Evolutionary conservation across 2,329 filamentous ascomycete species (phyloP).

Genomic region (Dothistroma pini): DNA sequence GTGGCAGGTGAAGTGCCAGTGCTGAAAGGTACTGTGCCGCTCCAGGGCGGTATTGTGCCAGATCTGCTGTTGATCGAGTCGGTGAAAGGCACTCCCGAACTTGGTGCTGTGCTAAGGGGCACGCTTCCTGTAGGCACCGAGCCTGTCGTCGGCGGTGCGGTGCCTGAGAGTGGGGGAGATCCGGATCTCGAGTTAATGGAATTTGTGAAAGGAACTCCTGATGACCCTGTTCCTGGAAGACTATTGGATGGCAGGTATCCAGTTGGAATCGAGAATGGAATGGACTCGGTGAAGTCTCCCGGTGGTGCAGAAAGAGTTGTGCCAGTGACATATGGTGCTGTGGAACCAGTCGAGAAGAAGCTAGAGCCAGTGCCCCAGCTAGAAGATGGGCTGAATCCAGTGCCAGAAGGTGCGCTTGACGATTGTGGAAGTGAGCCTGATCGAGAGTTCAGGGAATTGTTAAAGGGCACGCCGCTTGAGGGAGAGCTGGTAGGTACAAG

Average conservation of each 20-base stretch:
- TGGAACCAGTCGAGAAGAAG: slow-evolving; percentile 1
- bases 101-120: slow-evolving; percentile 1
- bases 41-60: slow-evolving; percentile 6
- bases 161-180: not conserved
- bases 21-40: slow-evolving; percentile 9
- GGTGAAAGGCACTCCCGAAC: slow-evolving; percentile 1
- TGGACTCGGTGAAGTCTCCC: not conserved
- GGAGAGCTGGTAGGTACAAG: slow-evolving; percentile 1
- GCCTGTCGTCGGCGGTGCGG: slow-evolving; percentile 4
- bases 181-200: not conserved
- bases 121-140: not conserved
- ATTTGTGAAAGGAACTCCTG: slow-evolving; percentile 6
- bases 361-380: not conserved
- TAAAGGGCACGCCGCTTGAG: slow-evolving; percentile 4
- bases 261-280: not conserved
- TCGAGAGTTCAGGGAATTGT: not conserved
- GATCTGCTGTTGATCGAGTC: slow-evolving; percentile 1
- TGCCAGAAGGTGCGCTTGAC: not conserved
- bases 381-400: not conserved
- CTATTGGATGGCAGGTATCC: not conserved
- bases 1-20: slow-evolving; percentile 1
- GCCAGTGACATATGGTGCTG: not conserved
- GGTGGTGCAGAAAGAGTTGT: not conserved
- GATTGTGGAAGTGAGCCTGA: slow-evolving; percentile 4
- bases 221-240: not conserved